Evolutionary conservation across 2,329 filamentous ascomycete genomes (phyloP), one percentile per base, ranked within the genome.

Genomic region (Calonectria pauciramosa): DNA sequence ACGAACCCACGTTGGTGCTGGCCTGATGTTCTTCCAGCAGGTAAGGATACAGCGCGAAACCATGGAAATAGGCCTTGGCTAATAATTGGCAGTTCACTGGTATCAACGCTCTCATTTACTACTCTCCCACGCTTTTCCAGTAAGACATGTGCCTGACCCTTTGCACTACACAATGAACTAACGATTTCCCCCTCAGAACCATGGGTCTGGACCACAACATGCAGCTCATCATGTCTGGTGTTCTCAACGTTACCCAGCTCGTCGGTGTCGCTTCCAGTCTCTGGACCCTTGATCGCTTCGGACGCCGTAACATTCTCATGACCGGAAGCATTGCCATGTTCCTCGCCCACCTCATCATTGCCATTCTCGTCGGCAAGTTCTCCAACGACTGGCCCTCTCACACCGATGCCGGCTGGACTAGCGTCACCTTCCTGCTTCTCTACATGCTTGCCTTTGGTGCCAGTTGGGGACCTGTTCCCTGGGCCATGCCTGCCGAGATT

Each of bases 381-480:
- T 78, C 76, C 0, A 41, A 75, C 11, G 65, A 78, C 32, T 83
- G 81, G 82, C 77, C 78, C 1, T 66, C 76, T 6, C 75, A 83
- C 44, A 78, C 73, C 18, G 76, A 74, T 2, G 78, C 78, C 6
- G 82, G 79, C n/a, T 82, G 82, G 82, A 79, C 79, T 2, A 80
- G 76, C 16, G 81, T 82, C n/a, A 76, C 75, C 0, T 83, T 83
- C 60, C 68, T 82, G 16, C 75, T 91, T 64, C 85, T 91, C 65
- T 92, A 91, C 80, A 92, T 93, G 87, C 81, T 91, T 49, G 83
- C 86, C 2, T 94, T 93, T 74, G 91, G 91, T 2, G 89, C 87
- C 0, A 88, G 88, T 0, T 93, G 90, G 89, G 90, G 89, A 0
- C 88, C 89, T 3, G 86, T 90, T 0, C 86, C 85, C 1, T 90